Base-by-base conservation (phyloP, 2,329 filamentous ascomycete species). In the Apiospora phragmitis region DNA sequence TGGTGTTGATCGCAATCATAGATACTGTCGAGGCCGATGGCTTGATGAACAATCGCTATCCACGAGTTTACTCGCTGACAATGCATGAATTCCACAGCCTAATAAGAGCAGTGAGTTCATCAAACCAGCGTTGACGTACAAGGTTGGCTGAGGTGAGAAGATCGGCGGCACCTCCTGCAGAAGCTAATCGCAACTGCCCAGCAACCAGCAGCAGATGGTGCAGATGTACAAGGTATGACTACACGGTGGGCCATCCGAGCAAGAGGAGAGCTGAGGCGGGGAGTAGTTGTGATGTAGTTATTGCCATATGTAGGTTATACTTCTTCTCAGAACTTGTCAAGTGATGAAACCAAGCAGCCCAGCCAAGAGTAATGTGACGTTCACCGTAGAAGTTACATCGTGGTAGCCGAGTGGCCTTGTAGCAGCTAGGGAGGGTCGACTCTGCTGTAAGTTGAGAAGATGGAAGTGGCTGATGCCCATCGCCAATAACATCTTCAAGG, bases 401-500 rank as follows among this genome's bases (percentile, higher is more conserved):
- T 32, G 35, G 9, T 38, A 62, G 55, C 32, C 55, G 55, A 38
- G 55, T n/a, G 32, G 32, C 18, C 32, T n/a, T 9, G 32, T 32
- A n/a, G 32, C 32, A 62, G 21, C 18, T 35, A 62, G 51, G 18
- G 29, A 59, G 18, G 51, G 18, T 35, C 32, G 32, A 14, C 55
- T 35, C 26, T 59, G 16, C 16, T 35, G 14, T 14, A 45, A 6
- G 49, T 11, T 11, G 26, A 38, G 9, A 62, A 62, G 55, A 62
- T 62, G 55, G 32, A 16, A 62, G 65, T 67, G 65, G 65, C 65
- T 29, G 65, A 67, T 67, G 12, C 16, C 65, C 38, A 43, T 67
- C 65, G 29, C 65, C 65, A 67, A 67, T 67, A n/a, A 67, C 65
- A 67, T 67, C 38, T 45, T 67, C 65, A 67, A 29, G 38, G 65